phyloP scores from a whole-genome alignment of 116 monocot genomes.

The Iris pallida region DNA sequence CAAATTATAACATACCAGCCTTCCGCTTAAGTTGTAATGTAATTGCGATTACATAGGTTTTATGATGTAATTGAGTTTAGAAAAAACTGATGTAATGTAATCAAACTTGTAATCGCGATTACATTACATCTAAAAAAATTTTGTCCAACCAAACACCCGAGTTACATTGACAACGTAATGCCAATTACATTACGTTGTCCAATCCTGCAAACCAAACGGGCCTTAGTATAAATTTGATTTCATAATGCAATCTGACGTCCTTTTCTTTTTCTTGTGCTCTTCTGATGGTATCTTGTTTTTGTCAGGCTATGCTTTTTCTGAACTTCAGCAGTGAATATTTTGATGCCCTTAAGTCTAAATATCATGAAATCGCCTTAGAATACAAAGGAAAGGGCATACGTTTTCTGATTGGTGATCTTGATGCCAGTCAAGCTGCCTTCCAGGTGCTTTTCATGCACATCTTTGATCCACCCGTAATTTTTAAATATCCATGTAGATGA shows the following conservation, averaged over 20 bases:
- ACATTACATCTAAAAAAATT: too few species aligned
- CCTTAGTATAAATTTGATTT: background rate
- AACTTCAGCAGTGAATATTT: conserved; percentile 53
- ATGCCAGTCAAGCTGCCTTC: conserved; percentile 71
- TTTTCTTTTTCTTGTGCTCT: background rate
- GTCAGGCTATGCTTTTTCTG: conserved; percentile 73
- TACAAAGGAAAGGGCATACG: conserved; percentile 65
- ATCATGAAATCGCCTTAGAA: conserved; percentile 45
- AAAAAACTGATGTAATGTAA: too few species aligned
- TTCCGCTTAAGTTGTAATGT: too few species aligned
- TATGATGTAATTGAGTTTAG: too few species aligned
- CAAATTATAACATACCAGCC: too few species aligned
- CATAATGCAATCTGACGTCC: background rate
- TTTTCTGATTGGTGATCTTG: conserved; percentile 88
- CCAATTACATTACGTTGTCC: too few species aligned
- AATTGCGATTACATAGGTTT: too few species aligned
- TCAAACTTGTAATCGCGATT: too few species aligned
- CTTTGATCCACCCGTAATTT: background rate
- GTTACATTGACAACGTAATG: too few species aligned
- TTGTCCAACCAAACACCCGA: too few species aligned
- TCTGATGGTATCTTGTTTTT: conserved; percentile 4
- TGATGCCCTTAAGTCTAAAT: conserved; percentile 69
- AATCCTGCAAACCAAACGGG: too few species aligned
- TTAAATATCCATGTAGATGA: background rate
- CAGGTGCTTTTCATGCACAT: conserved; percentile 39